Conservation (phyloP, 2,329 filamentous ascomycete species). For the Arthrobotrys pseudoclavata region DNA sequence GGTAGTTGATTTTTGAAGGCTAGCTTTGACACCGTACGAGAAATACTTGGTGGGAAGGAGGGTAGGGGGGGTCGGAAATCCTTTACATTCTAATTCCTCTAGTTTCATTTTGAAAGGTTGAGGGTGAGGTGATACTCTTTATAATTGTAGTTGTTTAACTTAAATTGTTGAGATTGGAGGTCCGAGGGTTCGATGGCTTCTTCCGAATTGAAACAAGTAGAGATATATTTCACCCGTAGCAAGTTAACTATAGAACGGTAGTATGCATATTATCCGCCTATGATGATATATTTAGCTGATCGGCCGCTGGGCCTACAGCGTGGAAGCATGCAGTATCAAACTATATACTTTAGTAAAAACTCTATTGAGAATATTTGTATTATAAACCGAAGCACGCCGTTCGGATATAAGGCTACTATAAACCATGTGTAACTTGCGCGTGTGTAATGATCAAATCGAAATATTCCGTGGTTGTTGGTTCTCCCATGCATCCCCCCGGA, state of each 20-base stretch:
- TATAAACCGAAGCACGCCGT: neutral
- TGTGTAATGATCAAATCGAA: no score
- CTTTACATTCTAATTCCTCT: neutral
- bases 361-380: neutral
- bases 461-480: neutral
- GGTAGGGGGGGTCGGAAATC: neutral
- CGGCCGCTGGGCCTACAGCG: neutral
- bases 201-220: neutral
- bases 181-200: neutral
- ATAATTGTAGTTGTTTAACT: no score
- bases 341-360: no score
- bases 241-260: no score
- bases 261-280: no score
- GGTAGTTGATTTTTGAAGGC: neutral
- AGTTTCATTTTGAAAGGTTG: neutral
- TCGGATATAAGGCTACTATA: neutral
- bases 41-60: neutral
- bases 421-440: neutral
- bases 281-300: slow-evolving; percentile 12
- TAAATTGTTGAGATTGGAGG: neutral
- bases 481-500: neutral
- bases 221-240: neutral
- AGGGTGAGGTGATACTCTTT: neutral
- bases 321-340: neutral
- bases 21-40: neutral